Percentiles rank a stretch among this genome's conserved stretches.
phyloP scores from a whole-genome alignment of 805 yeast species.

The Monosporozyma solicola region DNA sequence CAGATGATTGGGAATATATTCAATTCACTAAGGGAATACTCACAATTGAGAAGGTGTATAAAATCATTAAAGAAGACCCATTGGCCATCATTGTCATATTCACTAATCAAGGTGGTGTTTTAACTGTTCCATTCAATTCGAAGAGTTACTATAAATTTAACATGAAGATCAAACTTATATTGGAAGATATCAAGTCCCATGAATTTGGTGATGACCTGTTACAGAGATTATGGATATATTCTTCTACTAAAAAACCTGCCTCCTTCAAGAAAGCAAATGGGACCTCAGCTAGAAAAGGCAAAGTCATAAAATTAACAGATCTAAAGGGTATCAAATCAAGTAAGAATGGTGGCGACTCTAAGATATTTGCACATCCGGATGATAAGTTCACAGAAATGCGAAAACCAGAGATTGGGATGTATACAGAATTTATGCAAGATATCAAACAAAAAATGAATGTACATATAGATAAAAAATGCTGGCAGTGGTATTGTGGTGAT shows the following conservation, averaged over 20 bases:
- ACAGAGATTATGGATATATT: conserved; percentile 42
- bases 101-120: conserved; percentile 71
- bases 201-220: conserved; percentile 20
- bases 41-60: conserved; percentile 14
- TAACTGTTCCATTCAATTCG: conserved; percentile 22
- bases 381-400: conserved; percentile 35
- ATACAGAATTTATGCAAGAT: conserved; percentile 42
- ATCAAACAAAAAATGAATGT: conserved; percentile 15
- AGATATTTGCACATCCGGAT: background rate
- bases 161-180: conserved; percentile 34
- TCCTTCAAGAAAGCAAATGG: conserved; percentile 8
- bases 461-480: background rate
- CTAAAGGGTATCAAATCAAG: background rate
- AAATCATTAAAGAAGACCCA: conserved; percentile 10
- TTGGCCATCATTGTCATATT: conserved; percentile 52
- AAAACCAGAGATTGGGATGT: conserved; percentile 79
- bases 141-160: conserved; percentile 34
- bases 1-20: conserved; percentile 72
- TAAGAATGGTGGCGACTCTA: background rate
- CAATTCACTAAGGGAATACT: conserved; percentile 21
- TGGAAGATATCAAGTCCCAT: conserved; percentile 23
- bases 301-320: background rate
- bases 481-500: conserved; percentile 68
- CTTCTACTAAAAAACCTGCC: conserved; percentile 51
- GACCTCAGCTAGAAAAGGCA: background rate